A percentile compares a stretch with the other conserved stretches of the same genome.
phyloP scores from a whole-genome alignment of 306 rosid species.

The Vachellia collinsii region DNA sequence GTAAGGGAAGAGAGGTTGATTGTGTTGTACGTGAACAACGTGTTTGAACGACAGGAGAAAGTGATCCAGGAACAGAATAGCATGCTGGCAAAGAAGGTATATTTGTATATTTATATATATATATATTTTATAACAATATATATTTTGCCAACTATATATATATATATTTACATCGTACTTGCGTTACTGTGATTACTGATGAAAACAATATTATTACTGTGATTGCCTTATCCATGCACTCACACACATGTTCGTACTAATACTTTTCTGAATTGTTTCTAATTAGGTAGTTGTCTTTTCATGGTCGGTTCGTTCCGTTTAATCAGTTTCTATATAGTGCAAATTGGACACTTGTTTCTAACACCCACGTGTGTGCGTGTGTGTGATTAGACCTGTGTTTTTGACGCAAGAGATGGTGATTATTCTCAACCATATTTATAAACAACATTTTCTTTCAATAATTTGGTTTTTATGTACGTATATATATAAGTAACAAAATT shows the following conservation, averaged over 20 bases:
- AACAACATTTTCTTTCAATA: too few species aligned
- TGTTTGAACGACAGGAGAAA: constrained; percentile 54
- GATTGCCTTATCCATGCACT: neutral
- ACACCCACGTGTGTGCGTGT: neutral
- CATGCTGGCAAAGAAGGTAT: constrained; percentile 75
- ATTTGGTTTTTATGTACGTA: too few species aligned
- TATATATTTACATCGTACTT: too few species aligned
- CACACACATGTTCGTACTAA: neutral
- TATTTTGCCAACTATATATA: too few species aligned
- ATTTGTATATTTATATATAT: neutral
- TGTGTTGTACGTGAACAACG: neutral
- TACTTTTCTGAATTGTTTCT: neutral
- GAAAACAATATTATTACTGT: neutral
- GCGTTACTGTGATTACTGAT: neutral
- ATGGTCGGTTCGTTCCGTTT: neutral
- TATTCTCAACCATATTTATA: too few species aligned
- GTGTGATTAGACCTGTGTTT: neutral
- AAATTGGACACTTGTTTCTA: neutral
- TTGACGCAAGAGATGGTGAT: too few species aligned
- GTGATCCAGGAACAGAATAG: constrained; percentile 44
- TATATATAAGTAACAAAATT: too few species aligned
- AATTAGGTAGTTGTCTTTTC: neutral
- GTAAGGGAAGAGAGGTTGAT: too few species aligned
- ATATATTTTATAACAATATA: too few species aligned
- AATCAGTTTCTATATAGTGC: neutral